Evolutionary conservation across 2,329 filamentous ascomycete genomes (phyloP).

Genomic region (Ceratocystis colombiana): DNA sequence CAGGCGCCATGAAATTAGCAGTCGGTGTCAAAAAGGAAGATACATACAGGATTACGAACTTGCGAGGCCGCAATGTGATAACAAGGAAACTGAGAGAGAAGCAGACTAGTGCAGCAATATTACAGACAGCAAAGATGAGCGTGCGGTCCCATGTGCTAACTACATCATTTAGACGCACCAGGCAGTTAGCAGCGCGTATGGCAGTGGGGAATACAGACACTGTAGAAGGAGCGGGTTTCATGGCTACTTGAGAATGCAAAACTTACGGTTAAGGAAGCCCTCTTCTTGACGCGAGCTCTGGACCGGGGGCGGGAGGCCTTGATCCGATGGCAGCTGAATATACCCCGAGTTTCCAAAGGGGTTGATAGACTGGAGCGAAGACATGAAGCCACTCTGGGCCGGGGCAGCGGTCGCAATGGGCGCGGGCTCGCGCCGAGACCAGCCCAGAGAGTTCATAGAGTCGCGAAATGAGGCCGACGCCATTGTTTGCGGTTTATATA

Average conservation of each 20-base stretch:
- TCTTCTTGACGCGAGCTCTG: conserved; percentile 81
- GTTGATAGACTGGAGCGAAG: conserved; percentile 73
- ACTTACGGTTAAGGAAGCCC: conserved; percentile 90
- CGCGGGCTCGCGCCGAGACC: conserved; percentile 76
- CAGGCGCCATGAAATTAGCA: neutral
- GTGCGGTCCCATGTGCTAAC: conserved; percentile 96
- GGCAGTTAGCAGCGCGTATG: conserved; percentile 24
- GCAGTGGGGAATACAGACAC: neutral
- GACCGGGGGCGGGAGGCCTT: conserved; percentile 45
- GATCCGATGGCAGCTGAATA: conserved; percentile 64
- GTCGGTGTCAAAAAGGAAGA: conserved; percentile 21
- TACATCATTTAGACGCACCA: conserved; percentile 37
- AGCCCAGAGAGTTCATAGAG: conserved; percentile 88
- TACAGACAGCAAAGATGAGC: conserved; percentile 83
- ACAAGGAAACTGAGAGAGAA: conserved; percentile 76
- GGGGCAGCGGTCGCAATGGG: conserved; percentile 59
- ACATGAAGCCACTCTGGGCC: conserved; percentile 62
- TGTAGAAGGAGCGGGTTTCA: neutral
- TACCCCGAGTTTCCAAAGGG: conserved; percentile 81
- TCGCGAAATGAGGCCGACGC: conserved; percentile 83
- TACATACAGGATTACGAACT: conserved; percentile 96
- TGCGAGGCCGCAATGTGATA: conserved; percentile 69
- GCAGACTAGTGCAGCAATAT: conserved; percentile 77
- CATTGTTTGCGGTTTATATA: conserved; percentile 43
- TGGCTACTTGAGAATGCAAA: neutral